A percentile compares a stretch with the other conserved stretches of the same genome.
Evolutionary conservation across 2,329 filamentous ascomycete species (phyloP).

Genomic region (Pseudogymnoascus verrucosus): DNA sequence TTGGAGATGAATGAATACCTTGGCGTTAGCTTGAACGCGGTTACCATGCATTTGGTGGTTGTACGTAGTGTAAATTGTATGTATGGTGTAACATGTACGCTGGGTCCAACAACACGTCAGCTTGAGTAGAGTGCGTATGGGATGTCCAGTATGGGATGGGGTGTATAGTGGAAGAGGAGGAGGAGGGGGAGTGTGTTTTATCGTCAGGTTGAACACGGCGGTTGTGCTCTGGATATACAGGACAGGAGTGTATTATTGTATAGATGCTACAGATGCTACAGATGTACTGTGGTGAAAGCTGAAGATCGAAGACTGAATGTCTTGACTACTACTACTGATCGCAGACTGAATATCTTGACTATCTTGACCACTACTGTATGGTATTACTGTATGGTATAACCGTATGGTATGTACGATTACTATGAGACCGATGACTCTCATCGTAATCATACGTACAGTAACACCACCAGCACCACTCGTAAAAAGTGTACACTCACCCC

Average conservation of each 20-base stretch:
- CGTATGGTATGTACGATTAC: background rate
- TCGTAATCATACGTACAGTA: background rate
- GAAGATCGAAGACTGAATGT: background rate
- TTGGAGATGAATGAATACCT: background rate
- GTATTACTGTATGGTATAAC: background rate
- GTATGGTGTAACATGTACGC: background rate
- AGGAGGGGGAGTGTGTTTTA: background rate
- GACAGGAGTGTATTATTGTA: no score
- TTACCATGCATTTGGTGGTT: no score
- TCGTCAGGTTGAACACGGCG: background rate
- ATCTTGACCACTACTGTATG: background rate
- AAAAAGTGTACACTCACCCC: background rate
- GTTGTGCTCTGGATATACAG: background rate
- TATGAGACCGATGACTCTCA: background rate
- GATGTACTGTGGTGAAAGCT: background rate
- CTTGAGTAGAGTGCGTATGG: background rate
- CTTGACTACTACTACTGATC: background rate
- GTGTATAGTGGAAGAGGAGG: no score
- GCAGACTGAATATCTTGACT: background rate
- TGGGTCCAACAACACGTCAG: background rate
- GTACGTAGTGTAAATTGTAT: no score
- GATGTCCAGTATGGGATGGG: no score
- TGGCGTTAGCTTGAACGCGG: background rate
- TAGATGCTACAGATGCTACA: no score
- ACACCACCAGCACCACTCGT: no score